phyloP scores from a whole-genome alignment of 2,329 filamentous ascomycete genomes.

The Phialophora expanda region DNA sequence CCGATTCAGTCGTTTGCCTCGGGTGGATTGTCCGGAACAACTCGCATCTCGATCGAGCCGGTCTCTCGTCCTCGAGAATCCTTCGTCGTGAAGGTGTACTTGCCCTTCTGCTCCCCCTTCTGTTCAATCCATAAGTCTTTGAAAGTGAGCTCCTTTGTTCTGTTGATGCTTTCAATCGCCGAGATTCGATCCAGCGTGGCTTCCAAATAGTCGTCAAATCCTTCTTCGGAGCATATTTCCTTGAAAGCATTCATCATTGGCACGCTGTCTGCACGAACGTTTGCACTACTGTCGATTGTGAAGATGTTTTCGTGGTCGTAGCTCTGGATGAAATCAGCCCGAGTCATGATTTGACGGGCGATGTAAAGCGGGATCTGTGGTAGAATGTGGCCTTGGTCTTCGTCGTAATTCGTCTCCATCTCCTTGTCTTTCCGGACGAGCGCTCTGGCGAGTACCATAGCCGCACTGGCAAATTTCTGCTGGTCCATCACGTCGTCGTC shows the following conservation, averaged over 20 bases:
- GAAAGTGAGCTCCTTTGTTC: slow-evolving; percentile 92
- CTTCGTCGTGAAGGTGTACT: slow-evolving; percentile 68
- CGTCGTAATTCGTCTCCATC: slow-evolving; percentile 70
- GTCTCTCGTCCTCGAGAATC: slow-evolving; percentile 55
- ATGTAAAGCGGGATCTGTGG: slow-evolving; percentile 81
- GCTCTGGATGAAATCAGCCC: slow-evolving; percentile 88
- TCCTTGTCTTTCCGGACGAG: slow-evolving; percentile 81
- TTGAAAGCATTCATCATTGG: slow-evolving; percentile 94
- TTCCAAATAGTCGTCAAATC: slow-evolving; percentile 82
- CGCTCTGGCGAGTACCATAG: slow-evolving; percentile 89
- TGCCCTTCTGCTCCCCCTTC: slow-evolving; percentile 55
- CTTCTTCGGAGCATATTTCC: slow-evolving; percentile 75
- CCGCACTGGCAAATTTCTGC: slow-evolving; percentile 91
- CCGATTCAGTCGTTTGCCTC: slow-evolving; percentile 26
- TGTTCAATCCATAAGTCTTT: slow-evolving; percentile 84
- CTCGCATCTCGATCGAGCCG: slow-evolving; percentile 50
- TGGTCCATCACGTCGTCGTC: slow-evolving; percentile 99
- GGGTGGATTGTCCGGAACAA: slow-evolving; percentile 29
- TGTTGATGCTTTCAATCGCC: slow-evolving; percentile 90
- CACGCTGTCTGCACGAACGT: slow-evolving; percentile 89
- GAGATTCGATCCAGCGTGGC: slow-evolving; percentile 81
- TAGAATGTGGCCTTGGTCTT: slow-evolving; percentile 71
- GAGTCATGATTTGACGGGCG: slow-evolving; percentile 91
- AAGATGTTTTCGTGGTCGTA: slow-evolving; percentile 96
- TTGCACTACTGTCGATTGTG: slow-evolving; percentile 84